Conservation (phyloP, 106 monocot genomes). For the Ottelia alismoides region DNA sequence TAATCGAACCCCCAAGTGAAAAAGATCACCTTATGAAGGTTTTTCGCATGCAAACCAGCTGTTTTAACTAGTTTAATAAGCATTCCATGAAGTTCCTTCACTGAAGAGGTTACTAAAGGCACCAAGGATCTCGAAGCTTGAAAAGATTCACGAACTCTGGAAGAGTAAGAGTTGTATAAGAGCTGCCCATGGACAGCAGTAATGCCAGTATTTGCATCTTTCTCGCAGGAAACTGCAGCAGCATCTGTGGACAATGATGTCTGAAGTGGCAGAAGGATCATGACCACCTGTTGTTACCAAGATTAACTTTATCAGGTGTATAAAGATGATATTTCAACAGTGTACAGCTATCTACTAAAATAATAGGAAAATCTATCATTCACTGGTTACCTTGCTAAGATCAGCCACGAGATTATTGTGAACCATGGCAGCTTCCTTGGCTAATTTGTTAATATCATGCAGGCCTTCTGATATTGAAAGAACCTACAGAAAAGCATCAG, state of each 20-base stretch:
- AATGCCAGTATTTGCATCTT: conserved; percentile 31
- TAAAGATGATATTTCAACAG: too few species aligned
- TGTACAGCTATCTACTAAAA: too few species aligned
- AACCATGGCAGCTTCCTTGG: conserved; percentile 65
- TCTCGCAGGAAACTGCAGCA: conserved; percentile 33
- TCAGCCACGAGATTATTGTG: conserved; percentile 48
- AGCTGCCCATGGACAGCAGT: conserved; percentile 67
- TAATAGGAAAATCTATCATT: too few species aligned
- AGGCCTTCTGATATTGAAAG: conserved; percentile 79
- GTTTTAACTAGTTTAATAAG: conserved; percentile 66
- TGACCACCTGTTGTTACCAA: conserved; percentile 40
- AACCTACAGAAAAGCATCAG: conserved; percentile 55
- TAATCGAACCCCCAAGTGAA: too few species aligned
- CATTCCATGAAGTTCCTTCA: conserved; percentile 52
- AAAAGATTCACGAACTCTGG: conserved; percentile 53
- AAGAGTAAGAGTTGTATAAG: conserved; percentile 60
- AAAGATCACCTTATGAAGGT: conserved; percentile 91
- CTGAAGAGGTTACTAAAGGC: conserved; percentile 35
- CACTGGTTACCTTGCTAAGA: conserved; percentile 60
- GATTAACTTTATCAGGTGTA: too few species aligned
- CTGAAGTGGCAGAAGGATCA: conserved; percentile 77
- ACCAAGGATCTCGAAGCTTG: conserved; percentile 48
- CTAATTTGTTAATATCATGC: conserved; percentile 66
- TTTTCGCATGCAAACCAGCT: conserved; percentile 80
- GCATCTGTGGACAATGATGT: conserved; percentile 54